Conservation (phyloP, 768 basidiomycete species). For the Pleurotus citrinopileatus region DNA sequence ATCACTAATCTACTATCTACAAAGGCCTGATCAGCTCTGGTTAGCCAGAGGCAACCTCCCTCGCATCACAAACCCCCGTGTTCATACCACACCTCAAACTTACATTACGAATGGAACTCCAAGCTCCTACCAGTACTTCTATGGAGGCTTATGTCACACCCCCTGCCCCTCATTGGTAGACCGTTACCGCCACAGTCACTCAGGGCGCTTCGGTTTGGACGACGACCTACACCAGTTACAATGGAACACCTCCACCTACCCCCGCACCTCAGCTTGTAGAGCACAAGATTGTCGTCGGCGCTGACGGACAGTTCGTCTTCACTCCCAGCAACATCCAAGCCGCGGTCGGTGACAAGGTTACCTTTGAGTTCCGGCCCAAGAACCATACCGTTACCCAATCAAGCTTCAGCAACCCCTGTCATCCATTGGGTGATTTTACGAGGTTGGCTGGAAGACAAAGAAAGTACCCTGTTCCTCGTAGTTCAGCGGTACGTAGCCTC, state of each 20-base stretch:
- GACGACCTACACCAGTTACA: constrained; percentile 26
- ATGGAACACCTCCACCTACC: constrained; percentile 18
- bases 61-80: too few species aligned
- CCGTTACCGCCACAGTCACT: constrained; percentile 31
- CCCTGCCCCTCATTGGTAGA: constrained; percentile 20
- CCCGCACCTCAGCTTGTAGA: constrained; percentile 13
- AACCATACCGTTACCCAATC: constrained; percentile 32
- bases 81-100: too few species aligned
- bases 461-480: too few species aligned
- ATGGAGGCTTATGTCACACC: constrained; percentile 20
- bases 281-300: constrained; percentile 18
- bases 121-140: not conserved
- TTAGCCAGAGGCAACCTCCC: too few species aligned
- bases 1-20: too few species aligned
- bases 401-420: constrained; percentile 26
- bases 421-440: constrained; percentile 14
- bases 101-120: too few species aligned
- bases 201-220: constrained; percentile 19
- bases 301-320: constrained; percentile 14
- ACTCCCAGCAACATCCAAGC: constrained; percentile 18
- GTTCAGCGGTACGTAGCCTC: too few species aligned
- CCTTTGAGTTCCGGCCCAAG: constrained; percentile 20
- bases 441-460: constrained; percentile 15
- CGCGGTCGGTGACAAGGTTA: constrained; percentile 20
- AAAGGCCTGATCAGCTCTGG: too few species aligned